A percentile compares a stretch with the other conserved stretches of the same genome.
Evolutionary conservation across 768 basidiomycete species (phyloP).

Genomic region (Hypsizygus marmoreus): DNA sequence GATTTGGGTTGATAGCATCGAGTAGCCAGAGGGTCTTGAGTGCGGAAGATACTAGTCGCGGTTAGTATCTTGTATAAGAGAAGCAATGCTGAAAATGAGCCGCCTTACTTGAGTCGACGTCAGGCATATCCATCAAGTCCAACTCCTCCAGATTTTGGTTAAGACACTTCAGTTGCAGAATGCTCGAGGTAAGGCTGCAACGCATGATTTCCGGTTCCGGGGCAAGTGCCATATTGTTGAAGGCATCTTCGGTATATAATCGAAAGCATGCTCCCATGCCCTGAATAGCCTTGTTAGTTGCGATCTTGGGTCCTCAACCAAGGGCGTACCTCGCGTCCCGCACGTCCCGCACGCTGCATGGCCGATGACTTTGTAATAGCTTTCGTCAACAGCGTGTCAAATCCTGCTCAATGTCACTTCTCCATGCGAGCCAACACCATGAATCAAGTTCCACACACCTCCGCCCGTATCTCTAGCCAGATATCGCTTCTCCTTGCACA

Average conservation of each 20-base stretch:
- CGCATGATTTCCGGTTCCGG: conserved; percentile 91
- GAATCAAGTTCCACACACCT: conserved; percentile 38
- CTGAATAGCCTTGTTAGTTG: conserved; percentile 34
- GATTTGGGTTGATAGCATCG: conserved; percentile 71
- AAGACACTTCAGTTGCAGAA: conserved; percentile 85
- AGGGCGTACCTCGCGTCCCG: conserved; percentile 80
- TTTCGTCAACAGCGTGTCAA: conserved; percentile 82
- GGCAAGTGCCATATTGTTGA: conserved; percentile 61
- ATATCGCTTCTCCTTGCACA: conserved; percentile 93
- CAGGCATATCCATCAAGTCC: conserved; percentile 89
- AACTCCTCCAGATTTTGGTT: conserved; percentile 79
- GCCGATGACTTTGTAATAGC: conserved; percentile 91
- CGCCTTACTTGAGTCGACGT: conserved; percentile 69
- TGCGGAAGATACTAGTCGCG: conserved; percentile 55
- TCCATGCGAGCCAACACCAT: conserved; percentile 1
- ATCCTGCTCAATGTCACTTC: no score
- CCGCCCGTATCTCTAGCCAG: conserved; percentile 69
- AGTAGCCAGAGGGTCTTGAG: conserved; percentile 77
- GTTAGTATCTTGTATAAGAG: background rate
- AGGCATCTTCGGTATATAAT: conserved; percentile 85
- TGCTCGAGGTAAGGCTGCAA: conserved; percentile 78
- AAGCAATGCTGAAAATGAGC: background rate
- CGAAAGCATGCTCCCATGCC: conserved; percentile 87
- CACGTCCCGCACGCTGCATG: conserved; percentile 92
- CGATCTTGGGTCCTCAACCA: background rate